A percentile compares a stretch with the other conserved stretches of the same genome.
These are phyloP conservation scores for Sistotremastrum niveocremeum DNA, from an alignment of 768 basidiomycete genomes.

Conservation along the genomic window DNA sequence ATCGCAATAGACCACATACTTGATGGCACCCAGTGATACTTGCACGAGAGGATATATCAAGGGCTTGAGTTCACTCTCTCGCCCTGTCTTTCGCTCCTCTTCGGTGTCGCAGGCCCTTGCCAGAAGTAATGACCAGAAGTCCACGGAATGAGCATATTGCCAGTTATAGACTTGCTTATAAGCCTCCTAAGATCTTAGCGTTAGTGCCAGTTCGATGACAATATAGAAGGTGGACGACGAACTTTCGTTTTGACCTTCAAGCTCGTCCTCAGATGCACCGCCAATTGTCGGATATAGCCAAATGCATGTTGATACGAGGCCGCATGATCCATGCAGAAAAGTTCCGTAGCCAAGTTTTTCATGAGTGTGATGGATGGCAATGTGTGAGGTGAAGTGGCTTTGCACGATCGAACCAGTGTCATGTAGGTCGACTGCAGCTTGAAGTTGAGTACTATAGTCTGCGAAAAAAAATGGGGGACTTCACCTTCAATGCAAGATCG, in stretches of 20 bases:
- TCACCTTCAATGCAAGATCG: conserved; percentile 78
- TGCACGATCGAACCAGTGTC: conserved; percentile 69
- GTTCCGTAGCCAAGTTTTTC: conserved; percentile 94
- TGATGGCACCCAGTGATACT: conserved; percentile 83
- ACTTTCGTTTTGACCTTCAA: conserved; percentile 84
- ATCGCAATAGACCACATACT: conserved; percentile 35
- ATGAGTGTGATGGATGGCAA: conserved; percentile 88
- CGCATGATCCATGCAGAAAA: conserved; percentile 68
- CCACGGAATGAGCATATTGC: conserved; percentile 92
- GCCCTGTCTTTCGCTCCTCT: conserved; percentile 28
- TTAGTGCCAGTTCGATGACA: conserved; percentile 6
- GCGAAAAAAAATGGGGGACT: conserved; percentile 6
- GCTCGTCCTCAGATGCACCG: conserved; percentile 81
- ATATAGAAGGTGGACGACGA: conserved; percentile 7
- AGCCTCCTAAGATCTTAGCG: conserved; percentile 45
- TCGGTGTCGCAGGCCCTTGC: conserved; percentile 63
- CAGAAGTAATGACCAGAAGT: conserved; percentile 91
- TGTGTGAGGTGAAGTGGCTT: conserved; percentile 75
- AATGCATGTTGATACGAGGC: conserved; percentile 88
- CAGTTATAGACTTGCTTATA: conserved; percentile 96
- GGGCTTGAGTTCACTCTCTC: conserved; percentile 70
- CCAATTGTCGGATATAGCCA: conserved; percentile 88
- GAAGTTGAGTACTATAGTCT: not conserved
- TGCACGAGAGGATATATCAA: conserved; percentile 94
- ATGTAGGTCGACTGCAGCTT: conserved; percentile 67